A percentile compares a stretch with the other conserved stretches of the same genome.
Conservation (phyloP, 2,329 filamentous ascomycete genomes). For the Xylaria sp. region DNA sequence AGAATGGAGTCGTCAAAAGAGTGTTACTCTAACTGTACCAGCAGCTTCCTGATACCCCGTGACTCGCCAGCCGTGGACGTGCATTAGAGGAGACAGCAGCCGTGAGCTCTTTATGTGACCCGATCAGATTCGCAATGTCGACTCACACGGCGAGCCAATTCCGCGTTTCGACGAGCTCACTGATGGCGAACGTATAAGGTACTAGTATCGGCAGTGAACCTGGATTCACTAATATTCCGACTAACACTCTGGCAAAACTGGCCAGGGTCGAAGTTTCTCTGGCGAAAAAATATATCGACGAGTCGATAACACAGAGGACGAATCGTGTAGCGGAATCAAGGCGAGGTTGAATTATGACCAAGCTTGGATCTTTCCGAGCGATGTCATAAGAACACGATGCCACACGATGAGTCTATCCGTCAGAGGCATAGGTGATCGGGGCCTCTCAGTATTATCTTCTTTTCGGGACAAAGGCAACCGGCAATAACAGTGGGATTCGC, state of each 20-base stretch:
- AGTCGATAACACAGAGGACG: constrained; percentile 9
- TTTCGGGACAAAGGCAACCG: constrained; percentile 40
- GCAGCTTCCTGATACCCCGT: constrained; percentile 21
- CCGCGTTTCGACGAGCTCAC: constrained; percentile 9
- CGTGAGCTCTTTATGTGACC: constrained; percentile 20
- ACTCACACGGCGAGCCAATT: constrained; percentile 6
- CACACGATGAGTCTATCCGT: constrained; percentile 20
- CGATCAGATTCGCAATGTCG: constrained; percentile 8
- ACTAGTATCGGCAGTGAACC: constrained; percentile 7
- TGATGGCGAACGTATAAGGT: constrained; percentile 16
- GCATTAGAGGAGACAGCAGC: constrained; percentile 25
- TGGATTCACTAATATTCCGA: constrained; percentile 15
- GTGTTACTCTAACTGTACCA: constrained; percentile 3
- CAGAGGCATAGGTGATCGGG: constrained; percentile 24
- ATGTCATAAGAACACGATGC: constrained; percentile 16
- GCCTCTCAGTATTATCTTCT: constrained; percentile 37
- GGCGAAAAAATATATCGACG: constrained; percentile 12
- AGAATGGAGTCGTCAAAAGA: constrained; percentile 28
- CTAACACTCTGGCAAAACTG: constrained; percentile 9
- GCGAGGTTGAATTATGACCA: constrained; percentile 5
- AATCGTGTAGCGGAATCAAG: constrained; percentile 13
- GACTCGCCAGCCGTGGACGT: constrained; percentile 21
- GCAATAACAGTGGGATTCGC: constrained; percentile 6
- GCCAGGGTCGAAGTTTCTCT: background rate
- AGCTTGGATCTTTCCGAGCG: constrained; percentile 10